Conservation (phyloP, 768 basidiomycete species). For the Pleurotus djamor region DNA sequence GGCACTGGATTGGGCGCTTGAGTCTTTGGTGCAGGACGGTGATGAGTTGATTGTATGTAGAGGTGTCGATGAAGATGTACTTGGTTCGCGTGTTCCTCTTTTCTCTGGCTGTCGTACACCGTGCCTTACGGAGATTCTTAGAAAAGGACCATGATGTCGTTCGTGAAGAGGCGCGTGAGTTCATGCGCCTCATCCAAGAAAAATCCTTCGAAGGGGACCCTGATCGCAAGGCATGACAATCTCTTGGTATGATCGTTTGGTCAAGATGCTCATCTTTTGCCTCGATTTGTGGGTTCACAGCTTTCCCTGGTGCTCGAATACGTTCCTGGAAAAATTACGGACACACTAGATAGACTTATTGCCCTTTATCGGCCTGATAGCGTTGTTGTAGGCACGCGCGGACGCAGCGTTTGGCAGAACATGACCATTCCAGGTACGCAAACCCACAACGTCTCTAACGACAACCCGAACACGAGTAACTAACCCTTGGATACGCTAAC, state of each 20-base stretch:
- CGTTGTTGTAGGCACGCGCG: constrained; percentile 90
- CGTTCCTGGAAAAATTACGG: constrained; percentile 87
- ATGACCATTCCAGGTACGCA: constrained; percentile 23
- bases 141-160: constrained; percentile 77
- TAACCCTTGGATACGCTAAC: not conserved
- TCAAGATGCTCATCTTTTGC: not conserved
- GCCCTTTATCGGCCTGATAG: constrained; percentile 91
- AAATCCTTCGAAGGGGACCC: constrained; percentile 78
- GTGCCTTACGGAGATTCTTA: constrained; percentile 14
- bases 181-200: constrained; percentile 78
- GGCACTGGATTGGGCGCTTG: constrained; percentile 92
- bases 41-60: constrained; percentile 93
- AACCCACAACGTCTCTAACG: too few species aligned
- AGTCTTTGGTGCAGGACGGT: constrained; percentile 79
- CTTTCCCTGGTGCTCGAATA: constrained; percentile 92
- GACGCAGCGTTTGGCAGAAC: constrained; percentile 44
- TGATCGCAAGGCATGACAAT: constrained; percentile 59
- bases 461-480: constrained; percentile 6
- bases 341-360: constrained; percentile 89
- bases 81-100: constrained; percentile 46
- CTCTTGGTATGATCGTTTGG: not conserved
- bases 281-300: constrained; percentile 26
- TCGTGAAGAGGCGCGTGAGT: constrained; percentile 81
- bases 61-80: constrained; percentile 84
- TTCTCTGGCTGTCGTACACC: not conserved